phyloP scores from a whole-genome alignment of 257 asterid species.

The Paraleonurus japonicus region DNA sequence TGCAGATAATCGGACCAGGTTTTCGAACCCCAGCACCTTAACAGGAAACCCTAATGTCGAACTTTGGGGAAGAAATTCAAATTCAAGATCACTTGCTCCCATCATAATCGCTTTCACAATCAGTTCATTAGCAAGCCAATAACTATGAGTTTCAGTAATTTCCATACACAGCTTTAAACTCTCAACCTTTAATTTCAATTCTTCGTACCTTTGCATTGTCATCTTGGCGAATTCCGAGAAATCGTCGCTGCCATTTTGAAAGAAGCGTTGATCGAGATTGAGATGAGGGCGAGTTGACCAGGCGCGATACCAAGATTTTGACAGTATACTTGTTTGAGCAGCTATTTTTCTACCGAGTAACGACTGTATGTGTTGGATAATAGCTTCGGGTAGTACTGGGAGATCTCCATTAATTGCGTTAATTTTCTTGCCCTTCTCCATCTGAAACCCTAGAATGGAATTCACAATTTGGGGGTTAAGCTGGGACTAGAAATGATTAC shows the following conservation, averaged over 20 bases:
- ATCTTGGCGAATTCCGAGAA: neutral
- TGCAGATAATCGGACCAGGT: neutral
- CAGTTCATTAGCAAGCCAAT: neutral
- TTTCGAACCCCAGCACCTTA: constrained; percentile 12
- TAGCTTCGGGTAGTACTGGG: constrained; percentile 6
- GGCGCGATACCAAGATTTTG: constrained; percentile 24
- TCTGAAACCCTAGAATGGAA: constrained; percentile 17
- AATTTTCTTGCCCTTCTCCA: constrained; percentile 6
- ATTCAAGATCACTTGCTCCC: neutral
- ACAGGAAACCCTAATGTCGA: neutral
- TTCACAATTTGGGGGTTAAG: neutral
- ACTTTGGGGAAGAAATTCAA: neutral
- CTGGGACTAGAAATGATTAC: too few species aligned
- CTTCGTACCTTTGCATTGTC: constrained; percentile 9
- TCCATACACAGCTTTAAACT: neutral
- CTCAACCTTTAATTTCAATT: neutral
- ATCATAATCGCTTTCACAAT: neutral
- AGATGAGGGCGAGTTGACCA: constrained; percentile 21
- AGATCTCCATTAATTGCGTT: neutral
- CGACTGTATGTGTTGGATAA: constrained; percentile 25
- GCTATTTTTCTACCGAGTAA: constrained; percentile 16
- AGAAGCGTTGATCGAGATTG: neutral
- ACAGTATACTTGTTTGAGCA: neutral
- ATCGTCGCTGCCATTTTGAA: neutral
- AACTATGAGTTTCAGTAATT: neutral